phyloP scores from a whole-genome alignment of 352 stramenopile genomes.

The Globisporangium apiculatum region DNA sequence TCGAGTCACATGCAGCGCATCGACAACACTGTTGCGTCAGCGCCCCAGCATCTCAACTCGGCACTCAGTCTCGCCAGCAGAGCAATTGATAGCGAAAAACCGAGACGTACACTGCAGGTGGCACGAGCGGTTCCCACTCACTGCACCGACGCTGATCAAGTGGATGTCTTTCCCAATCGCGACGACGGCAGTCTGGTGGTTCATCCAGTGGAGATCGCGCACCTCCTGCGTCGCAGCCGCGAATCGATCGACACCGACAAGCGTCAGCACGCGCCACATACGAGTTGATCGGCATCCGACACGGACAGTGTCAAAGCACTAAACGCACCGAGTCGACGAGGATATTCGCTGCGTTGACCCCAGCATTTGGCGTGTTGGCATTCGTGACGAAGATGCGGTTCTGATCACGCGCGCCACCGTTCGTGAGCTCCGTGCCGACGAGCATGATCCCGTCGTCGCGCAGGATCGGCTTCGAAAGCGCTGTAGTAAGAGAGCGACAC shows the following conservation, averaged over 20 bases:
- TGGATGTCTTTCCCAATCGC: slow-evolving; percentile 72
- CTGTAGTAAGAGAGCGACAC: slow-evolving; percentile 15
- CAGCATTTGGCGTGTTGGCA: slow-evolving; percentile 19
- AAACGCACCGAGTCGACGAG: slow-evolving; percentile 31
- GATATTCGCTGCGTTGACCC: slow-evolving; percentile 23
- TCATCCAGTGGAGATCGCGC: slow-evolving; percentile 68
- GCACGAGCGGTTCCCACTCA: slow-evolving; percentile 16
- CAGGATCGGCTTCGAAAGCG: slow-evolving; percentile 66
- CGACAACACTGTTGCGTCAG: not conserved
- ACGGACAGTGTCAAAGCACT: not conserved
- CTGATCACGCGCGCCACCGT: slow-evolving; percentile 10
- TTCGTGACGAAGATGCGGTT: slow-evolving; percentile 69
- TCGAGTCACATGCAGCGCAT: too few species aligned
- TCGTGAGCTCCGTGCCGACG: slow-evolving; percentile 47
- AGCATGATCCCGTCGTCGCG: slow-evolving; percentile 67
- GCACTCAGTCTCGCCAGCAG: too few species aligned
- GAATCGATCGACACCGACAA: not conserved
- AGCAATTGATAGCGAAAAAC: too few species aligned
- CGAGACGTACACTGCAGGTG: slow-evolving; percentile 25
- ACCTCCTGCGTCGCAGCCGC: slow-evolving; percentile 35
- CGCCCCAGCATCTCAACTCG: not conserved
- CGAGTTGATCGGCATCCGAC: not conserved
- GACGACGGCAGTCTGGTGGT: slow-evolving; percentile 28
- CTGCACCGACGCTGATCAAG: slow-evolving; percentile 30
- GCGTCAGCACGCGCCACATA: too few species aligned